Conservation (phyloP, 176 grass and related monocot genomes). For the Elaeis guineensis region DNA sequence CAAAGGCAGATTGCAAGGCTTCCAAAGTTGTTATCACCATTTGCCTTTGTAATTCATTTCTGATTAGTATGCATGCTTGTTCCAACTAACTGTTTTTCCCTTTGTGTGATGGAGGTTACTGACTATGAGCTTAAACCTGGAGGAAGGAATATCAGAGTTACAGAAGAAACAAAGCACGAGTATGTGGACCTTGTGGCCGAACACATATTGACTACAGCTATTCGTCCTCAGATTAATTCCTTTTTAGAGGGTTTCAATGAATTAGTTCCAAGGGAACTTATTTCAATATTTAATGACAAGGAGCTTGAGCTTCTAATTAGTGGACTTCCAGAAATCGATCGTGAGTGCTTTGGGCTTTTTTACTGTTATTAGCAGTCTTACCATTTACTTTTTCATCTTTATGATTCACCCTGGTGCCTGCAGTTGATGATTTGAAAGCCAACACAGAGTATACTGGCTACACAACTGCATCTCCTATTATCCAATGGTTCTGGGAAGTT, state of each 20-base stretch:
- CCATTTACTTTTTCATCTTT: background rate
- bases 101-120: constrained; percentile 41
- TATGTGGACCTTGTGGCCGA: constrained; percentile 84
- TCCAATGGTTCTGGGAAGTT: constrained; percentile 84
- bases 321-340: constrained; percentile 81
- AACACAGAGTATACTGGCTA: constrained; percentile 72
- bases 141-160: constrained; percentile 65
- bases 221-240: constrained; percentile 73
- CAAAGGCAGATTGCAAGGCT: too few species aligned
- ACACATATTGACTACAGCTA: constrained; percentile 73
- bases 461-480: constrained; percentile 51
- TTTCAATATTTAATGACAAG: constrained; percentile 83
- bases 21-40: too few species aligned
- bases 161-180: constrained; percentile 80
- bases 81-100: background rate
- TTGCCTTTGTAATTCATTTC: too few species aligned
- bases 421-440: constrained; percentile 68
- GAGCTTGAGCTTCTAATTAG: constrained; percentile 76
- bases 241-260: constrained; percentile 76
- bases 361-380: background rate
- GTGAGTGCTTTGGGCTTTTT: constrained; percentile 35
- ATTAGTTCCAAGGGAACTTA: constrained; percentile 57
- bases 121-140: constrained; percentile 82
- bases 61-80: too few species aligned
- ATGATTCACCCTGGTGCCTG: constrained; percentile 16